Base-by-base conservation (phyloP, 441 rosid species). In the Macaranga tanarius region DNA sequence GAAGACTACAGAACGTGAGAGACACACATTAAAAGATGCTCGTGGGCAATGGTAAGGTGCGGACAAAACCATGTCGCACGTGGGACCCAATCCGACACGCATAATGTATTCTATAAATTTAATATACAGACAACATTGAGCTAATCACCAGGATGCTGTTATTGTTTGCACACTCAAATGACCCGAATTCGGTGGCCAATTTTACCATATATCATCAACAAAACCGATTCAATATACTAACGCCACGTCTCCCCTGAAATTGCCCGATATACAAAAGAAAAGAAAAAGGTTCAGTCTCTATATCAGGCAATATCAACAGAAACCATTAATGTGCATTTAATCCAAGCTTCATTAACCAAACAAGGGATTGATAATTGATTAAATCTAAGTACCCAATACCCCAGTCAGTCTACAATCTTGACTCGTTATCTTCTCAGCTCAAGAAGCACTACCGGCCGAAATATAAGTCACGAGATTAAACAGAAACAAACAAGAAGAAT, bases 61-160 rank as follows among this genome's bases (percentile, higher is more conserved):
- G 25, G 66, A 59, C 17, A 38, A 61, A 59, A 60, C 71, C n/a
- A 66, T 19, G 67, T 47, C 60, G 34, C 71, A 55, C 50, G 73
- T 71, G 84, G 80, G 65, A 42, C 80, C 74, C 77, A 62, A 15
- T 6, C 64, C 65, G 70, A 67, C 72, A 73, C 23, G 48, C 10
- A 20, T 19, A 59, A 10, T 8, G 8, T 0, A n/a, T 3, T 12
- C 10, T 10, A 23, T 1, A 31, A 31, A 31, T 31, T 31, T 31
- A 31, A 31, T 31, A 31, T 40, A 23, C 10, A 34, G 25, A 61
- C 72, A 60, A 38, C 79, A 47, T n/a, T 50, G 65, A 61, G 65
- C 74, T n/a, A 58, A 70, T 65, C 74, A 67, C 58, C 34, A 70
- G 72, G 10, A 25, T 19, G 26, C 38, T 26, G 26, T 28, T 60